These are phyloP conservation scores for Lumnitzera racemosa DNA, from an alignment of 345 rosid species.

Conservation along the genomic window DNA sequence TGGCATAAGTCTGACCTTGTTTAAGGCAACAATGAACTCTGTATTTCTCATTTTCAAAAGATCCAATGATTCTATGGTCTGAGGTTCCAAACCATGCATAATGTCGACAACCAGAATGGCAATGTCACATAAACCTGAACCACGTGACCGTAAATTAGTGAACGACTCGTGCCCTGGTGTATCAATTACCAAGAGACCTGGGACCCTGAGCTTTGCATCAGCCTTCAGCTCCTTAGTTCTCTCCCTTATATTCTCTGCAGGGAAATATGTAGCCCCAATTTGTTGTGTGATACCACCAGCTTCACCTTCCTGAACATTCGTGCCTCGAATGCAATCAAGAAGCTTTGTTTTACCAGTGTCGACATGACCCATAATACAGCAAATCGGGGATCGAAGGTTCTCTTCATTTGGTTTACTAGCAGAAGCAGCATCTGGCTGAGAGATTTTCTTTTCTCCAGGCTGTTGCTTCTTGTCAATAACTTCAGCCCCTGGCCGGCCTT, in stretches of 20 bases:
- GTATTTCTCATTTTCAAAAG: constrained; percentile 81
- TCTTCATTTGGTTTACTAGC: constrained; percentile 31
- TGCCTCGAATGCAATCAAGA: constrained; percentile 91
- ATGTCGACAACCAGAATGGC: constrained; percentile 96
- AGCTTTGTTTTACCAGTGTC: constrained; percentile 98
- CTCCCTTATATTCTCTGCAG: constrained; percentile 87
- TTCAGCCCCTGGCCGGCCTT: constrained; percentile 26
- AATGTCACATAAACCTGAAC: constrained; percentile 94
- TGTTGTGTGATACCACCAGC: constrained; percentile 99
- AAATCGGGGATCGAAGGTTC: constrained; percentile 82
- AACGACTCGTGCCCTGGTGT: constrained; percentile 98
- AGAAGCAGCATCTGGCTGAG: constrained; percentile 20
- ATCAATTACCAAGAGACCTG: constrained; percentile 93
- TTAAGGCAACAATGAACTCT: constrained; percentile 86
- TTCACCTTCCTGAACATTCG: constrained; percentile 99
- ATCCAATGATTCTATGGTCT: constrained; percentile 86
- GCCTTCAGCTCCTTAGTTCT: constrained; percentile 90
- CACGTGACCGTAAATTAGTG: constrained; percentile 82
- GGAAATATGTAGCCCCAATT: constrained; percentile 97
- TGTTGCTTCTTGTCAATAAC: constrained; percentile 20
- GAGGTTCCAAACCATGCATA: constrained; percentile 89
- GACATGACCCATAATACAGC: constrained; percentile 98
- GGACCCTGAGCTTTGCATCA: constrained; percentile 86
- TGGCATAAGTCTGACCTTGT: constrained; percentile 52
- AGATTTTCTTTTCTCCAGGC: constrained; percentile 34